Percentiles rank a stretch among this genome's conserved stretches.
Conservation (phyloP, 192 early-diverging fungal genomes). For the Dispira parvispora region DNA sequence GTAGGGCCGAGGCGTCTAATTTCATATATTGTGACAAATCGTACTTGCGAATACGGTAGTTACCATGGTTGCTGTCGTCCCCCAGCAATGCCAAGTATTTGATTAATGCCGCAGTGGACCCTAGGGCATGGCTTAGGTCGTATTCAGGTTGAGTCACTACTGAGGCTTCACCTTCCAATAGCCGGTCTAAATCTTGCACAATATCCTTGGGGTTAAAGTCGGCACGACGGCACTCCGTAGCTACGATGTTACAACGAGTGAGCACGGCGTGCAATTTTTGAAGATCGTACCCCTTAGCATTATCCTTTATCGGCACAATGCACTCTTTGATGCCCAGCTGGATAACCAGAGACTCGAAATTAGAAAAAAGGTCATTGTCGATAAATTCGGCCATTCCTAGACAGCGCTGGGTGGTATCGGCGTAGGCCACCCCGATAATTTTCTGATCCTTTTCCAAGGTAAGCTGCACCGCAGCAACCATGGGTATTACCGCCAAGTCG, state of each 20-base stretch:
- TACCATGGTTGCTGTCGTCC: conserved; percentile 64
- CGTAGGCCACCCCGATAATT: conserved; percentile 74
- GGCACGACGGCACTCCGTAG: conserved; percentile 33
- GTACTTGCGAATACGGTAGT: conserved; percentile 50
- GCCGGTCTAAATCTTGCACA: conserved; percentile 70
- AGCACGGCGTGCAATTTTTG: conserved; percentile 52
- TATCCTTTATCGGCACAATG: conserved; percentile 39
- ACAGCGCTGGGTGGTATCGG: conserved; percentile 64
- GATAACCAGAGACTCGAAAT: conserved; percentile 84
- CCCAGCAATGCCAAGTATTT: conserved; percentile 30
- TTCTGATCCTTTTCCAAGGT: conserved; percentile 11
- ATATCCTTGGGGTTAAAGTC: conserved; percentile 62
- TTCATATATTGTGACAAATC: conserved; percentile 82
- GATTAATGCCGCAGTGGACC: conserved; percentile 16
- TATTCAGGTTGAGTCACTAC: conserved; percentile 46
- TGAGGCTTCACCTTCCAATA: conserved; percentile 49
- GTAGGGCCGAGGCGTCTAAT: conserved; percentile 77
- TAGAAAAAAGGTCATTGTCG: conserved; percentile 85
- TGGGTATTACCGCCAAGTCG: conserved; percentile 53
- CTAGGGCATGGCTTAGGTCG: conserved; percentile 18
- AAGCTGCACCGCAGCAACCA: conserved; percentile 66
- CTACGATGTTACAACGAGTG: conserved; percentile 57
- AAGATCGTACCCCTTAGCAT: conserved; percentile 44
- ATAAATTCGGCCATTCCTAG: conserved; percentile 79
- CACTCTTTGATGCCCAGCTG: conserved; percentile 92